Conservation (phyloP, 345 rosid genomes). For the Psidium guajava region DNA sequence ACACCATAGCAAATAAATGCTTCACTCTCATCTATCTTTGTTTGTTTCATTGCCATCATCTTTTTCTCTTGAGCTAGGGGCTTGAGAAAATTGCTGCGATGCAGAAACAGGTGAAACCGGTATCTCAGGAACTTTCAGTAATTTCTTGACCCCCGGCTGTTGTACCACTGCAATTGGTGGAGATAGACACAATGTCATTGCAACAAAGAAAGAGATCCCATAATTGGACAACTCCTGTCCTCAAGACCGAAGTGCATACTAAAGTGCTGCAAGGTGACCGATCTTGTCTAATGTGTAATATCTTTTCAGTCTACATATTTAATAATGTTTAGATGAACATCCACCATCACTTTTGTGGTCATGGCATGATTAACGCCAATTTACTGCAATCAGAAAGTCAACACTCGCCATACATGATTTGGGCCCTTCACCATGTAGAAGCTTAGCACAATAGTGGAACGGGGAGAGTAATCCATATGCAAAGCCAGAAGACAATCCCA, state of each 20-base stretch:
- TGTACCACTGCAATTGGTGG: constrained; percentile 12
- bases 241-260: neutral
- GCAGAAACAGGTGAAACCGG: constrained; percentile 16
- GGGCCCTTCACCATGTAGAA: neutral
- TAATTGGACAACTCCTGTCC: neutral
- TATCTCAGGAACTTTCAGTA: constrained; percentile 19
- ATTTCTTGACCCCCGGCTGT: constrained; percentile 30
- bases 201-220: neutral
- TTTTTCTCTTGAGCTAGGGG: constrained; percentile 15
- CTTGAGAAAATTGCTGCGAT: neutral
- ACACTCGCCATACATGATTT: neutral
- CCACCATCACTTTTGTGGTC: neutral
- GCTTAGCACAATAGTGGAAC: neutral
- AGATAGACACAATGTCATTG: neutral
- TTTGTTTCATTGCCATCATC: constrained; percentile 15
- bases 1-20: neutral
- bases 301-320: neutral
- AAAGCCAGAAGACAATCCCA: neutral
- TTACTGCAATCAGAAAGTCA: neutral
- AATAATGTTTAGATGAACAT: neutral
- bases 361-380: neutral
- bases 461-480: neutral
- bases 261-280: neutral
- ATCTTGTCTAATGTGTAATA: neutral
- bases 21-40: constrained; percentile 1